These are phyloP conservation scores for Rhizoclosmatium sp. DNA, from an alignment of 192 early-diverging fungal genomes.

Conservation along the genomic window DNA sequence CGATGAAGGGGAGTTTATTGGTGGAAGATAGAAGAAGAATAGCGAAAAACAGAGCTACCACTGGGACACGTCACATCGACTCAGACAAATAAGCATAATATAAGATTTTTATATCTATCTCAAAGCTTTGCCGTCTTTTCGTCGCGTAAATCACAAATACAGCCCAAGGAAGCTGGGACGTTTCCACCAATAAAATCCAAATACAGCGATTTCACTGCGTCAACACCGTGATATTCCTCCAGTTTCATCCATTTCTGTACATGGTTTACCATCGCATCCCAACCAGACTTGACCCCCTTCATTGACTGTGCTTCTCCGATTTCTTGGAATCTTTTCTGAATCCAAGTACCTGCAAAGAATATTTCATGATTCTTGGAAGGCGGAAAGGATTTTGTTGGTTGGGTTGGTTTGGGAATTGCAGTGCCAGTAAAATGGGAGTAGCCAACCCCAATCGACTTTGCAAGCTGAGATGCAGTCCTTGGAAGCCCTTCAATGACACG, in stretches of 20 bases:
- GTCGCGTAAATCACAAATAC: background rate
- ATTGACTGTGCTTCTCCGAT: constrained; percentile 2
- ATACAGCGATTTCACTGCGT: constrained; percentile 28
- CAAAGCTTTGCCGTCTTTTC: too few relatives aligned
- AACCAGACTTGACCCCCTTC: constrained; percentile 19
- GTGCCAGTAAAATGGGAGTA: background rate
- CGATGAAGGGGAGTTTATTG: too few relatives aligned
- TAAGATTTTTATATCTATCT: too few relatives aligned
- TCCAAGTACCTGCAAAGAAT: constrained; percentile 53
- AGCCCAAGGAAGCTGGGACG: constrained; percentile 26
- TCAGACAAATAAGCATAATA: too few relatives aligned
- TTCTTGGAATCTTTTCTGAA: constrained; percentile 24
- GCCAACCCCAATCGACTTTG: constrained; percentile 42
- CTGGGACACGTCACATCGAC: too few relatives aligned
- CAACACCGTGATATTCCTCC: background rate
- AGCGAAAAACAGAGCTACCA: too few relatives aligned
- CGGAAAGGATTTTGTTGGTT: background rate
- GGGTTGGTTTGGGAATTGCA: too few relatives aligned
- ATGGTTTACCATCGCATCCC: constrained; percentile 25
- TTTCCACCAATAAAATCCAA: constrained; percentile 35
- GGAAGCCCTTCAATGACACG: constrained; percentile 11
- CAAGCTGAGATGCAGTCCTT: constrained; percentile 1
- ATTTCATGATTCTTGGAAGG: background rate
- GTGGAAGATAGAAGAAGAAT: too few relatives aligned
- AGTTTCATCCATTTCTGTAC: constrained; percentile 40